Percentiles rank a stretch among this genome's conserved stretches.
phyloP scores from a whole-genome alignment of 495 filamentous ascomycete genomes.

The Aspergillus biplanus region DNA sequence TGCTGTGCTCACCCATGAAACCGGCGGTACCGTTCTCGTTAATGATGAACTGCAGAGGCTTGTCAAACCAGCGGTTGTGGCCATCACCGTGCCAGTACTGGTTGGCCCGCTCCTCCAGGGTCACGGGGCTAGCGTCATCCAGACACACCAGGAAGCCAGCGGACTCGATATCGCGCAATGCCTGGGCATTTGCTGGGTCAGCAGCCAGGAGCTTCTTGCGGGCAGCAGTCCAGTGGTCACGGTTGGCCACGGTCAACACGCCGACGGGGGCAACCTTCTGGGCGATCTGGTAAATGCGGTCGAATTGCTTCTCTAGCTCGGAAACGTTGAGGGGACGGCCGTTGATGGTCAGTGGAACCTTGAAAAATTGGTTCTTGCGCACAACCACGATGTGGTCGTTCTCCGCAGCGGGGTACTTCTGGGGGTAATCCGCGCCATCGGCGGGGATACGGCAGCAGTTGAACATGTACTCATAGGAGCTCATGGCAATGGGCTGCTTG shows the following conservation, averaged over 20 bases:
- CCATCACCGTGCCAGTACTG: conserved; percentile 99
- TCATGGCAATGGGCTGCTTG: conserved; percentile 93
- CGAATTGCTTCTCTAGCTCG: conserved; percentile 88
- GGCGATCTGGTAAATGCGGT: conserved; percentile 79
- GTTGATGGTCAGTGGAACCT: conserved; percentile 73
- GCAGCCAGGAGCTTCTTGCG: conserved; percentile 76
- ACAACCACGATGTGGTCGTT: conserved; percentile 87
- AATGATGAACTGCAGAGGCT: conserved; percentile 96
- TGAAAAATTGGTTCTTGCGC: conserved; percentile 97
- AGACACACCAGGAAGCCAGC: conserved; percentile 92
- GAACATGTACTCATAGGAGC: conserved; percentile 99
- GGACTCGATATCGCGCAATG: conserved; percentile 83
- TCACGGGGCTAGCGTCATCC: conserved; percentile 90
- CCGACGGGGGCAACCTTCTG: conserved; percentile 74
- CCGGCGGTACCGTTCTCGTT: conserved; percentile 98
- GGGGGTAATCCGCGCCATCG: conserved; percentile 76
- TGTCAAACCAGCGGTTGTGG: conserved; percentile 96
- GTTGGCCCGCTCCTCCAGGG: conserved; percentile 91
- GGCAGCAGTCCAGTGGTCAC: conserved; percentile 89
- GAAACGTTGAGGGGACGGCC: conserved; percentile 81
- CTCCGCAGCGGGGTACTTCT: conserved; percentile 74
- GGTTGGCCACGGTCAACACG: conserved; percentile 86
- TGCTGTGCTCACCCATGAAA: conserved; percentile 98
- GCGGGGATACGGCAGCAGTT: conserved; percentile 88
- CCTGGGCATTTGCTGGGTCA: conserved; percentile 72